Evolutionary conservation across 768 basidiomycete species (phyloP).

Genomic region (Rhodosporidiobolus odoratus): DNA sequence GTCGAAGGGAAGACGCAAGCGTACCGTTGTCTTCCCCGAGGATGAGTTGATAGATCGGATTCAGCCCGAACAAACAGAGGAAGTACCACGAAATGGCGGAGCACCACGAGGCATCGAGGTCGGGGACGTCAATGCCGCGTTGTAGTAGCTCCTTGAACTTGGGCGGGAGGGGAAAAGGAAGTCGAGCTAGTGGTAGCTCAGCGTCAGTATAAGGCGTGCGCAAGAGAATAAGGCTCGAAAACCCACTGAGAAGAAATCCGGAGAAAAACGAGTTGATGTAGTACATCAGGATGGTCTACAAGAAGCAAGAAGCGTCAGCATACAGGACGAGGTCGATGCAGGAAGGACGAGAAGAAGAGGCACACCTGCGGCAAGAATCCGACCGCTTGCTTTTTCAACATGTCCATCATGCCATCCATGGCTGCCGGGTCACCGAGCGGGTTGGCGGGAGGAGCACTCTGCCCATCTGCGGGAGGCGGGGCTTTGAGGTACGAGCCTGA

Average conservation of each 20-base stretch:
- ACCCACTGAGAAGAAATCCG: constrained; percentile 93
- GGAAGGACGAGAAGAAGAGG: neutral
- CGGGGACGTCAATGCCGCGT: constrained; percentile 85
- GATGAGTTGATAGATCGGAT: constrained; percentile 88
- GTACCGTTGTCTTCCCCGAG: constrained; percentile 83
- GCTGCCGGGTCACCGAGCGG: constrained; percentile 44
- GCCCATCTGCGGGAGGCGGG: constrained; percentile 54
- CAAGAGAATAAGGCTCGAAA: neutral
- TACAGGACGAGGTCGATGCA: neutral
- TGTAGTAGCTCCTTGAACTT: constrained; percentile 99
- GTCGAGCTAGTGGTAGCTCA: constrained; percentile 60
- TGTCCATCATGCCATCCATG: constrained; percentile 78
- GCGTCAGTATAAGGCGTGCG: neutral
- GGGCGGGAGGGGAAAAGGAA: constrained; percentile 92
- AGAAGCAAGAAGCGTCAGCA: neutral
- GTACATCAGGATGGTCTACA: constrained; percentile 95
- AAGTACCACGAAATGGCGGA: constrained; percentile 99
- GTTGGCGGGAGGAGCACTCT: constrained; percentile 47
- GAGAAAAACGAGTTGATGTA: constrained; percentile 99
- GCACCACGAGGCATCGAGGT: constrained; percentile 99
- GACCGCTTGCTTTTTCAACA: constrained; percentile 98
- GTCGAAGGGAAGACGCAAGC: constrained; percentile 41
- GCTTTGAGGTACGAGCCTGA: constrained; percentile 79
- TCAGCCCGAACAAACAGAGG: constrained; percentile 95
- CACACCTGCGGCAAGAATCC: constrained; percentile 76